A percentile compares a stretch with the other conserved stretches of the same genome.
Conservation (phyloP, 2,329 filamentous ascomycete genomes). For the Cercospora berteroae region DNA sequence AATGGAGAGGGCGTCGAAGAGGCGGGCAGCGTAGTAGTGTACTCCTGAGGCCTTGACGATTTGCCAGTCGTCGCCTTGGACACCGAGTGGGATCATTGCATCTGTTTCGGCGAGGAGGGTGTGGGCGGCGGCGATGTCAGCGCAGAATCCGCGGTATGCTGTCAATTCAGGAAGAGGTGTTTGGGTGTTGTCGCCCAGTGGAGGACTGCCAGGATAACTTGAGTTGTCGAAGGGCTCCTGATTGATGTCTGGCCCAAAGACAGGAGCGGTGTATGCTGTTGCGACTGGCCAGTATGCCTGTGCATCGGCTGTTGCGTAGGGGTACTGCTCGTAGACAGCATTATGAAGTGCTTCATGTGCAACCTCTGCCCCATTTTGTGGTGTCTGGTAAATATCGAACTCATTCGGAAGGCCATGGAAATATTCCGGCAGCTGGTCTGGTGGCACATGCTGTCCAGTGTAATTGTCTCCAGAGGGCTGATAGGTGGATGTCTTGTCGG, state of each 20-base stretch:
- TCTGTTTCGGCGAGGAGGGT: not conserved
- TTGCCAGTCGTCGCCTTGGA: conserved; percentile 14
- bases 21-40: conserved; percentile 9
- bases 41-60: not conserved
- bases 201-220: not conserved
- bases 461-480: not conserved
- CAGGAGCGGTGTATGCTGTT: not conserved
- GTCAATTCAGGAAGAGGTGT: not conserved
- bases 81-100: not conserved
- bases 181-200: not conserved
- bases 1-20: conserved; percentile 11
- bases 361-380: not conserved
- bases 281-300: not conserved
- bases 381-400: not conserved
- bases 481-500: not conserved
- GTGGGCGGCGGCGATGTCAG: not conserved
- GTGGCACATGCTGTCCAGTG: not conserved
- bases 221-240: not conserved
- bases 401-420: not conserved
- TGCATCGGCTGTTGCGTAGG: not conserved
- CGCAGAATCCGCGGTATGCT: not conserved
- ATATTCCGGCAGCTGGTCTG: not conserved
- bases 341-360: not conserved
- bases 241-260: not conserved
- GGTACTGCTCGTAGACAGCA: not conserved